phyloP scores from a whole-genome alignment of 2,329 filamentous ascomycete species.

The Cladosporium sp. region DNA sequence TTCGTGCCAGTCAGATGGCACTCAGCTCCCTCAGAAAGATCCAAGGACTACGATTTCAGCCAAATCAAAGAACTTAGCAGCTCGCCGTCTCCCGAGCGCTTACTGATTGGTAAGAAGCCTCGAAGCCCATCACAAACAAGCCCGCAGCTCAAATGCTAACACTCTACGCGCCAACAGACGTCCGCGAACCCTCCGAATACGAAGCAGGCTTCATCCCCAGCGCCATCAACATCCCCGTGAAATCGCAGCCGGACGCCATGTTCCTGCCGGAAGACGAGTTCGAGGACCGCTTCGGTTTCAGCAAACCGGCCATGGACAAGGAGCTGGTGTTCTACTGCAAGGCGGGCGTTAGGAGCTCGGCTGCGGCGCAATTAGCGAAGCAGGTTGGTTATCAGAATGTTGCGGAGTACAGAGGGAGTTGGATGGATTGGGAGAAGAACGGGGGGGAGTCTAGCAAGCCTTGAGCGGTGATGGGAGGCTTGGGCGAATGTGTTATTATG shows the following conservation, averaged over 20 bases:
- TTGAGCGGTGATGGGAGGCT: neutral
- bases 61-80: constrained; percentile 34
- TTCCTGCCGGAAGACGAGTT: constrained; percentile 75
- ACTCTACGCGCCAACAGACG: constrained; percentile 47
- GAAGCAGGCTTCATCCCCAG: constrained; percentile 67
- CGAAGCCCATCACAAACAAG: neutral
- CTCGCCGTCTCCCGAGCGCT: constrained; percentile 27
- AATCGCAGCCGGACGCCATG: constrained; percentile 70
- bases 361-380: constrained; percentile 71
- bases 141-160: neutral
- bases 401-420: constrained; percentile 69
- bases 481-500: too few relatives aligned
- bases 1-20: constrained; percentile 31
- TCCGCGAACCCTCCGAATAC: constrained; percentile 68
- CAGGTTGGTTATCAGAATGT: constrained; percentile 70
- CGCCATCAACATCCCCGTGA: constrained; percentile 77
- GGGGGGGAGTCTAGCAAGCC: constrained; percentile 54
- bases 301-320: constrained; percentile 55
- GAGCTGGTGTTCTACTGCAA: constrained; percentile 85
- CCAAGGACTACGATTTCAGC: constrained; percentile 38
- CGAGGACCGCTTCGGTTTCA: constrained; percentile 72
- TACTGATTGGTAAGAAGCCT: constrained; percentile 27
- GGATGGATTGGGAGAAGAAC: constrained; percentile 74
- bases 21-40: constrained; percentile 29
- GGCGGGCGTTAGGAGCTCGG: constrained; percentile 74